Base-by-base conservation (phyloP, 2,329 filamentous ascomycete genomes). In the Ceratocystis huliohia region DNA sequence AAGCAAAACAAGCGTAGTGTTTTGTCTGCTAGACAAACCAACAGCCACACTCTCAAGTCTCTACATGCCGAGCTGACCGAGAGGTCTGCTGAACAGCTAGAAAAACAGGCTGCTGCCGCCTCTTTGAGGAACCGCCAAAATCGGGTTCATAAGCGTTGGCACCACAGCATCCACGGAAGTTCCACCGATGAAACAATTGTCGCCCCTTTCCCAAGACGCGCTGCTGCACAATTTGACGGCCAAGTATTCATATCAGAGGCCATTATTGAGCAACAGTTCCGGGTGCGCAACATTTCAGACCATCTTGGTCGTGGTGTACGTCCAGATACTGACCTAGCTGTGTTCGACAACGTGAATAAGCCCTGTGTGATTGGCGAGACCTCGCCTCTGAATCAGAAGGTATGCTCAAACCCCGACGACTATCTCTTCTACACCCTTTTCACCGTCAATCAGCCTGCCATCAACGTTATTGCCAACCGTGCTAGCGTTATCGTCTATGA, bases 371-470 rank as follows among this genome's bases (percentile, higher is more conserved):
- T 72, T 25, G 69, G 70, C 48, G 69, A 71, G 48, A 69, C 15
- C 65, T 66, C 20, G 53, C 67, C 5, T 28, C 25, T 5, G 57
- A 59, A 20, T 68, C 71, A 56, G 8, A 62, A 61, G 59, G 66
- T 75, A 30, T 84, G 82, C 70, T 72, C 76, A 1, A 70, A 72
- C 2, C 79, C 79, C 1, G 73, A 78, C 15, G 74, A 78, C 13
- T 79, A 81, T 68, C 73, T 85, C 1, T 84, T 83, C 71, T 80
- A 78, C 72, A 80, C 81, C 62, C 74, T 76, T 0, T 82, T 82
- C 53, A 79, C 75, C 0, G 72, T 84, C 5, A 71, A 71, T 44
- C 73, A 66, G 37, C 57, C 57, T 15, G 66, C 66, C 30, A 44
- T 59, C 15, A 50, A 63, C n/a, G 66, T 65, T 7, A 68, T 68